A percentile compares a stretch with the other conserved stretches of the same genome.
Evolutionary conservation across 2,329 filamentous ascomycete genomes (phyloP).

Genomic region (Diaporthe sp.): DNA sequence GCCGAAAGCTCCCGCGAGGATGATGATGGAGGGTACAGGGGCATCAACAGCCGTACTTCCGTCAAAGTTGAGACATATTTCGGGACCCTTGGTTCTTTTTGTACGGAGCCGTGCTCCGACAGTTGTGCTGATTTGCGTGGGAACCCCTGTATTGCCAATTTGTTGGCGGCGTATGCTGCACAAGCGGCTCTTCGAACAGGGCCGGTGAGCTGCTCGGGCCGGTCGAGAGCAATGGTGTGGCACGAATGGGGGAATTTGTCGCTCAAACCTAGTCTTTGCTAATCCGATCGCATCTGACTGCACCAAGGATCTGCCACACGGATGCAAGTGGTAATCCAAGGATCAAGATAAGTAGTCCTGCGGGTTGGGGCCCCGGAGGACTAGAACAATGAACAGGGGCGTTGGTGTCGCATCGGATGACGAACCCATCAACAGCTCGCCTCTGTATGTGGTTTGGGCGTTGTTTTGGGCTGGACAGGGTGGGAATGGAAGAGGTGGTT

Average conservation of each 20-base stretch:
- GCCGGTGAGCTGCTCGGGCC: constrained; percentile 17
- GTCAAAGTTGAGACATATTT: background rate
- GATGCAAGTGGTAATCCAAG: background rate
- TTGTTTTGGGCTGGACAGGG: background rate
- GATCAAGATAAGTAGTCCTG: constrained; percentile 13
- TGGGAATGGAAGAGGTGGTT: background rate
- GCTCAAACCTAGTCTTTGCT: constrained; percentile 22
- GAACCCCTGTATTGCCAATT: constrained; percentile 7
- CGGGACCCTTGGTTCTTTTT: constrained; percentile 10
- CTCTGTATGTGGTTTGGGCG: background rate
- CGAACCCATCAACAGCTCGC: background rate
- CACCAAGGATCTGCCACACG: constrained; percentile 18
- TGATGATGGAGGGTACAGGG: background rate
- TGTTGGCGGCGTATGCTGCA: constrained; percentile 13
- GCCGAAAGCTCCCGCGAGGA: background rate
- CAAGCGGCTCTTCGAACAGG: constrained; percentile 9
- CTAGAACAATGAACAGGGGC: constrained; percentile 3
- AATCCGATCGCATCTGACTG: background rate
- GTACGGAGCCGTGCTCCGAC: background rate
- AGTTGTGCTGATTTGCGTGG: background rate
- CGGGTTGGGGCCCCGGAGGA: constrained; percentile 1
- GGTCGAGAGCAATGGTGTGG: background rate
- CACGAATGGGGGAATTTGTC: constrained; percentile 26
- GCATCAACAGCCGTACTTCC: background rate
- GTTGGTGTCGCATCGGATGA: background rate